Percentiles rank a stretch among this genome's conserved stretches.
These are phyloP conservation scores for Capsella rubella DNA, from an alignment of 441 rosid species.

Conservation along the genomic window DNA sequence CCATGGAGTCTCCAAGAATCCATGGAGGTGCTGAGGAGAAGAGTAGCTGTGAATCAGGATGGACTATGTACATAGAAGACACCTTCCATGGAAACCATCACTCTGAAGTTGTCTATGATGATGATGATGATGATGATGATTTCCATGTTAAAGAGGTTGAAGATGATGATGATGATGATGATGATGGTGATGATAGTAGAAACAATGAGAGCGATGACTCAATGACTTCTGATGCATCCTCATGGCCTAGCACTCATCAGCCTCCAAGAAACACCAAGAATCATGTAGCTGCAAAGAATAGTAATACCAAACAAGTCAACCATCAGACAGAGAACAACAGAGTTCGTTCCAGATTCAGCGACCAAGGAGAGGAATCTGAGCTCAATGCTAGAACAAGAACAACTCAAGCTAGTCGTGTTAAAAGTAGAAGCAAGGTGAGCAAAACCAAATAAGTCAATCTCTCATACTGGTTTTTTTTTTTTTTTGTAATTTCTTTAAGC, in stretches of 20 bases:
- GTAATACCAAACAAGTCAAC: slow-evolving; percentile 46
- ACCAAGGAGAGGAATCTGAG: slow-evolving; percentile 43
- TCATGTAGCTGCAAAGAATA: slow-evolving; percentile 43
- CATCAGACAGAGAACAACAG: slow-evolving; percentile 44
- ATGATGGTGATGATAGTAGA: slow-evolving; percentile 18
- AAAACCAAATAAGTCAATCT: slow-evolving; percentile 38
- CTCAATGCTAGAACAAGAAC: slow-evolving; percentile 47
- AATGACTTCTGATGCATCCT: slow-evolving; percentile 88
- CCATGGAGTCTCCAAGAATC: slow-evolving; percentile 64
- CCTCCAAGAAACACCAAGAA: slow-evolving; percentile 43
- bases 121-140: slow-evolving; percentile 28
- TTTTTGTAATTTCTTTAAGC: neutral
- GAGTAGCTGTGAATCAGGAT: slow-evolving; percentile 78
- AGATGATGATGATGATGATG: slow-evolving; percentile 19
- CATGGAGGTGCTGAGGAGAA: slow-evolving; percentile 50
- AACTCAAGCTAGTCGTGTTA: slow-evolving; percentile 53
- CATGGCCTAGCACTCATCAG: slow-evolving; percentile 66
- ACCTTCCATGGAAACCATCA: slow-evolving; percentile 41
- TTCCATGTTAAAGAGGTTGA: slow-evolving; percentile 18
- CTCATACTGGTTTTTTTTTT: neutral
- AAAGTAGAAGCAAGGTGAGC: slow-evolving; percentile 50
- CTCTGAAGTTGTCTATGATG: slow-evolving; percentile 39
- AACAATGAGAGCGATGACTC: slow-evolving; percentile 73
- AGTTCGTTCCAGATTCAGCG: slow-evolving; percentile 25
- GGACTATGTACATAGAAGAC: slow-evolving; percentile 80